Evolutionary conservation across 78 protist species (phyloP).

Genomic region (Dictyostelium purpureum): DNA sequence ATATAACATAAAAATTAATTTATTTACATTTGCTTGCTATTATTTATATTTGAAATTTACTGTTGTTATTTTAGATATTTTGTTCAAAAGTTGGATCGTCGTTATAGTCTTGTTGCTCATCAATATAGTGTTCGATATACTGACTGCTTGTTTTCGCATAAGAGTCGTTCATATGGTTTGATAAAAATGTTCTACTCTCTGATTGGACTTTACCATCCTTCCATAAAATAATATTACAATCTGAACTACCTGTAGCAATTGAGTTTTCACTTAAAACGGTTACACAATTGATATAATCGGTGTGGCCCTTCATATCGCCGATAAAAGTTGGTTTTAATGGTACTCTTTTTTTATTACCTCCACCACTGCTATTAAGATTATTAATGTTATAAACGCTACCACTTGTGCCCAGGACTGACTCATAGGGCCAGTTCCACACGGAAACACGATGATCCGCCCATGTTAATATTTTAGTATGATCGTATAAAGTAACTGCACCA

Average conservation of each 20-base stretch:
- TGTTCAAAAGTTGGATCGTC: not conserved
- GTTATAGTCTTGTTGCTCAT: not conserved
- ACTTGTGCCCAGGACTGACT: not conserved
- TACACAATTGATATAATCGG: constrained; percentile 45
- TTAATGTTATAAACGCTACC: not conserved
- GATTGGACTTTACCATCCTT: constrained; percentile 70
- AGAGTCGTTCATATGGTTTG: not conserved
- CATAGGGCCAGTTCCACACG: constrained; percentile 45
- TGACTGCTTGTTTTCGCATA: not conserved
- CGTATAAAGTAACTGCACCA: constrained; percentile 59
- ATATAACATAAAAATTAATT: too few species aligned
- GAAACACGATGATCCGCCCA: constrained; percentile 35
- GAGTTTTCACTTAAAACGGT: constrained; percentile 34
- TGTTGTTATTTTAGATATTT: not conserved
- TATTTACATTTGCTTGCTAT: not conserved
- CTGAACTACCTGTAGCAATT: constrained; percentile 66
- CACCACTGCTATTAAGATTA: not conserved
- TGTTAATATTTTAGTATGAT: constrained; percentile 43
- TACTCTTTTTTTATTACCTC: not conserved
- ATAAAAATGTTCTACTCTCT: constrained; percentile 15
- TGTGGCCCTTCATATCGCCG: constrained; percentile 72
- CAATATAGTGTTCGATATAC: not conserved
- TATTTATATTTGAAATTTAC: not conserved
- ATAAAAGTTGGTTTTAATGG: constrained; percentile 20
- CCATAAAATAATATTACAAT: constrained; percentile 41